Evolutionary conservation across 2,329 filamentous ascomycete genomes (phyloP).

Genomic region (Dactylonectria macrodidyma): DNA sequence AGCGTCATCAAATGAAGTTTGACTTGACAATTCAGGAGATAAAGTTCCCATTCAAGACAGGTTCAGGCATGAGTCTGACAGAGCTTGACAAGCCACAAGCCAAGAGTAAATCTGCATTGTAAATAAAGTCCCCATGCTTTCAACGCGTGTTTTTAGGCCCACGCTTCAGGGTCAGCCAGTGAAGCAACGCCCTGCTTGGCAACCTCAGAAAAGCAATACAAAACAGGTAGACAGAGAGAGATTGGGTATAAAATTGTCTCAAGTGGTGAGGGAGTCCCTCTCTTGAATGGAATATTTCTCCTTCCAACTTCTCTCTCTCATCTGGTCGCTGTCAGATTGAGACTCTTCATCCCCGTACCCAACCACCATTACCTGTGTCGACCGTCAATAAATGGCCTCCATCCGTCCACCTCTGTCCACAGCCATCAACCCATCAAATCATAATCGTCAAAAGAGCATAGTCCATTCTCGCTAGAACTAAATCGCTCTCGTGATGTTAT

Average conservation of each 20-base stretch:
- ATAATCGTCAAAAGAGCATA: background rate
- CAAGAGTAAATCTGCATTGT: too few species aligned
- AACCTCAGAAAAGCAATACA: too few species aligned
- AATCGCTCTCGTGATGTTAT: background rate
- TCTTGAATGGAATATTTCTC: background rate
- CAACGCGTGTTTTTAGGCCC: too few species aligned
- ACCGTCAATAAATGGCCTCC: background rate
- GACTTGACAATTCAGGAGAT: too few species aligned
- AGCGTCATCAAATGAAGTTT: background rate
- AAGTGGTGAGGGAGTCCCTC: background rate
- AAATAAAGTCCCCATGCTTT: too few species aligned
- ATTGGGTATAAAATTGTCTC: background rate
- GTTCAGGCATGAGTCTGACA: too few species aligned
- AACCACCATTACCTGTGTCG: background rate
- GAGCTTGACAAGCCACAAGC: too few species aligned
- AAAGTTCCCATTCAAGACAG: too few species aligned
- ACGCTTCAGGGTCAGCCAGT: too few species aligned
- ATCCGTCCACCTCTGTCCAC: background rate
- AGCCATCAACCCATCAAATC: conserved; percentile 1
- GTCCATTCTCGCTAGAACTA: background rate
- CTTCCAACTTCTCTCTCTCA: background rate
- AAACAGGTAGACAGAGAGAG: too few species aligned
- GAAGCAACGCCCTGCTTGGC: too few species aligned
- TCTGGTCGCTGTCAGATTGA: background rate
- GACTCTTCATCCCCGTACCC: background rate